Percentiles rank a stretch among this genome's conserved stretches.
Evolutionary conservation across 495 filamentous ascomycete species (phyloP).

Genomic region (Hypoxylon fuscum): DNA sequence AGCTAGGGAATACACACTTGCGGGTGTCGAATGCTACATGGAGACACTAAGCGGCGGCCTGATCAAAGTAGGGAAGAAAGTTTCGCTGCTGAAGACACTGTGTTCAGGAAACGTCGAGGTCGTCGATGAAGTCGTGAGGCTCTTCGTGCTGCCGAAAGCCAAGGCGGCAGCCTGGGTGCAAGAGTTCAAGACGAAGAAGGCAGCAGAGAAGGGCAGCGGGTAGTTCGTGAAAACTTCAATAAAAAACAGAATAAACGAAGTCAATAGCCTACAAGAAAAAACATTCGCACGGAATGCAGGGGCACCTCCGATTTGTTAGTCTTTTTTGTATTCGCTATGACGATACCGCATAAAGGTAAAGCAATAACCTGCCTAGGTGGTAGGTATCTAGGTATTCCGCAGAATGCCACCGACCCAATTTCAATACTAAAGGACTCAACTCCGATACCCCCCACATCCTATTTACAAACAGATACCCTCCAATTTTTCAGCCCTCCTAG

Average conservation of each 20-base stretch:
- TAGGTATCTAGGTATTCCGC: conserved; percentile 18
- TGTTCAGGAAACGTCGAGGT: conserved; percentile 82
- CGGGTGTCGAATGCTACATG: conserved; percentile 85
- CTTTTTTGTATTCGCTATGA: conserved; percentile 10
- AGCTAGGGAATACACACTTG: conserved; percentile 68
- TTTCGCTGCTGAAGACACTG: conserved; percentile 76
- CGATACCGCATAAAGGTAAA: conserved; percentile 2
- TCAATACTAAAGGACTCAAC: conserved; percentile 8
- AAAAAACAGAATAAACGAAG: conserved; percentile 7
- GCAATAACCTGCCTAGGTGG: not conserved
- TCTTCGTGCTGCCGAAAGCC: conserved; percentile 78
- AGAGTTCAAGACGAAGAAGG: conserved; percentile 80
- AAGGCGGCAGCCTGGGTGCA: conserved; percentile 77
- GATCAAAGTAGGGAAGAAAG: conserved; percentile 88
- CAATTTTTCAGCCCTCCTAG: not conserved
- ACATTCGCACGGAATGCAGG: not conserved
- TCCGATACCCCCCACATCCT: not conserved
- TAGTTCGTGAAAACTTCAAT: conserved; percentile 2
- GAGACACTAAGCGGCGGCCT: conserved; percentile 83
- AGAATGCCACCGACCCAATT: conserved; percentile 19
- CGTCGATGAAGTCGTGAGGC: conserved; percentile 82
- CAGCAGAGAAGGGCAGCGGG: conserved; percentile 44
- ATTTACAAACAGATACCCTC: conserved; percentile 4
- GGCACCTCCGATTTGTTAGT: not conserved
- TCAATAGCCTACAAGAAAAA: not conserved